Base-by-base conservation (phyloP, 2,329 filamentous ascomycete genomes). In the Rhinocladiella mackenziei region DNA sequence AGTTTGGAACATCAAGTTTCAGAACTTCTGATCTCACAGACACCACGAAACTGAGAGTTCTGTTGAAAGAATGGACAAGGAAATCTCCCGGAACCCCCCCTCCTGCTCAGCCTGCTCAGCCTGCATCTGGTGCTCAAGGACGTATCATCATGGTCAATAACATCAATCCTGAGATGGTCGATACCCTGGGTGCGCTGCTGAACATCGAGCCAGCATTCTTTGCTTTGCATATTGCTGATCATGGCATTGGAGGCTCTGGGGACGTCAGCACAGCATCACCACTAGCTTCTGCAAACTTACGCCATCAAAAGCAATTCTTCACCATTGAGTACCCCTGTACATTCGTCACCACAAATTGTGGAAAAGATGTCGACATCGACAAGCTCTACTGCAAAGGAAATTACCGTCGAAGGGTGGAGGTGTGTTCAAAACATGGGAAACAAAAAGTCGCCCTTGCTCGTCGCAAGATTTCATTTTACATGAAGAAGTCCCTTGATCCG, bases 61-160 rank as follows among this genome's bases (percentile, higher is more conserved):
- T 54, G 19, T 35, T 54, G 17, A 52, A 46, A 35, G 52, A 54
- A 45, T 54, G 52, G 52, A 54, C 52, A 9, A 50, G 34, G 13
- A 45, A 40, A 28, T 25, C 41, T 5, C 39, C 45, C 5, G 49
- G 37, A 13, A 42, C 45, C 26, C 39, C 50, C 3, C 39, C n/a
- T n/a, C n/a, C n/a, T n/a, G n/a, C n/a, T n/a, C n/a, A n/a, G n/a
- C n/a, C 46, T 9, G 34, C 45, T 14, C 35, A 25, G 14, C 34
- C 50, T 5, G 26, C 45, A 19, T 45, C 39, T 13, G 40, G 37
- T 18, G 43, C 40, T 7, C 50, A 48, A 28, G 52, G 52, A 5
- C 49, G 52, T 9, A 54, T 52, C 23, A 40, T 54, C 29, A 49
- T 54, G 43, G 49, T 54, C 36, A 51, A 54, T 35, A 54, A 54